Conservation (phyloP, 495 filamentous ascomycete genomes). For the Penicillium roqueforti region DNA sequence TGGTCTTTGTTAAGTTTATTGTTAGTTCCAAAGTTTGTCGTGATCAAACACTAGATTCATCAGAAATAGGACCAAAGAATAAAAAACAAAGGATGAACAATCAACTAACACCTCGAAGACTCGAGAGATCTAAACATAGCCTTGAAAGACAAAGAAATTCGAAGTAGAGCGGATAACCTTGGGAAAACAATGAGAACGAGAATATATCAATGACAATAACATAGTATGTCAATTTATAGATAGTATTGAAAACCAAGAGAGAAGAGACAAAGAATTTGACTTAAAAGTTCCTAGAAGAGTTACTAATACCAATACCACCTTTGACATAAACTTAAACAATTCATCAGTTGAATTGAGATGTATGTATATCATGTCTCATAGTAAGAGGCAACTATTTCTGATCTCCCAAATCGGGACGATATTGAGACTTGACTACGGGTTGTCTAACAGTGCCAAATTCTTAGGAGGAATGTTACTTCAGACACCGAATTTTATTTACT, state of each 20-base stretch:
- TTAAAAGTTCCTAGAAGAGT: neutral
- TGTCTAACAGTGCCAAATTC: too few relatives aligned
- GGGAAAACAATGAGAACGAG: neutral
- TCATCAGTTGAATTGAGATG: too few relatives aligned
- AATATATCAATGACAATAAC: neutral
- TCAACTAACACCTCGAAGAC: neutral
- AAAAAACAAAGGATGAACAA: neutral
- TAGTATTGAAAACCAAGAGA: neutral
- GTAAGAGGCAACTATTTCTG: too few relatives aligned
- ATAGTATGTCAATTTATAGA: neutral
- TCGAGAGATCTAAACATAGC: neutral
- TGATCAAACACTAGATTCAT: too few relatives aligned
- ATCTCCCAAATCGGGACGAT: too few relatives aligned
- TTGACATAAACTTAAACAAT: too few relatives aligned
- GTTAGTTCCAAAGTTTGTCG: too few relatives aligned
- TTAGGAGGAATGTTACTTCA: neutral
- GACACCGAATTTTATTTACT: neutral
- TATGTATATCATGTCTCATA: too few relatives aligned
- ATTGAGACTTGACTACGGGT: too few relatives aligned
- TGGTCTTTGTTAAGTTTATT: neutral
- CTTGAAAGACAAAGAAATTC: neutral
- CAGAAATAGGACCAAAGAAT: neutral
- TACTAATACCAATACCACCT: too few relatives aligned
- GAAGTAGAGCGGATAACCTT: neutral
- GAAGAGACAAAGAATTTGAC: neutral